Evolutionary conservation across 2,329 filamentous ascomycete genomes (phyloP).

Genomic region (Berkeleyomyces rouxiae): DNA sequence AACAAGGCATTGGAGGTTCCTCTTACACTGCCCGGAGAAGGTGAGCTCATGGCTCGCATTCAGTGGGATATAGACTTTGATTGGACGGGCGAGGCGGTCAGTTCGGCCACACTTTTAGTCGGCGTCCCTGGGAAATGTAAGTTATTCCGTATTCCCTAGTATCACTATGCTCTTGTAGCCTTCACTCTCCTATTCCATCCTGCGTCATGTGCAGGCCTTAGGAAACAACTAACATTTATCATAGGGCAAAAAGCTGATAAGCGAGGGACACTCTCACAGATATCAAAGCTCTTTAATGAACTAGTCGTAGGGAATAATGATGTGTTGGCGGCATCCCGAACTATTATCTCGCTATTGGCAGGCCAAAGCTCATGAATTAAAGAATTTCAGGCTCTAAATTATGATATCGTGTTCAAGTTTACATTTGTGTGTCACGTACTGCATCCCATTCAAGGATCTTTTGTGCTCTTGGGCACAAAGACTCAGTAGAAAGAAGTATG

Average conservation of each 20-base stretch:
- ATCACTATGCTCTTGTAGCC: background rate
- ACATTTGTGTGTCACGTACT: background rate
- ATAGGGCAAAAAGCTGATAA: conserved; percentile 46
- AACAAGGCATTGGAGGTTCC: conserved; percentile 19
- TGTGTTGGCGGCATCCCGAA: conserved; percentile 38
- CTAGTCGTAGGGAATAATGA: conserved; percentile 39
- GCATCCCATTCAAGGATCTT: background rate
- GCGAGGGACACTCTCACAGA: conserved; percentile 35
- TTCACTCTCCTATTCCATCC: background rate
- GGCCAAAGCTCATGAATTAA: conserved; percentile 3
- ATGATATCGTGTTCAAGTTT: background rate
- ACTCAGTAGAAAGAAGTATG: too few species aligned
- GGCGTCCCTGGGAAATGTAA: conserved; percentile 47
- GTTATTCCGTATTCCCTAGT: conserved; percentile 19
- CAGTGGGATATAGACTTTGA: conserved; percentile 51
- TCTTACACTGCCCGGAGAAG: conserved; percentile 18
- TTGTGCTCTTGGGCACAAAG: too few species aligned
- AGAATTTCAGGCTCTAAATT: background rate
- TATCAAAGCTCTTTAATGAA: conserved; percentile 44
- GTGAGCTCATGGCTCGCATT: conserved; percentile 24
- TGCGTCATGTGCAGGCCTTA: background rate
- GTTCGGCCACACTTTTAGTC: conserved; percentile 35
- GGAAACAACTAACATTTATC: background rate
- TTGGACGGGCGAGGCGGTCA: conserved; percentile 56
- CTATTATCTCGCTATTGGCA: conserved; percentile 39